Evolutionary conservation across 208 protist genomes (phyloP).

Genomic region (Crithidia bombi): DNA sequence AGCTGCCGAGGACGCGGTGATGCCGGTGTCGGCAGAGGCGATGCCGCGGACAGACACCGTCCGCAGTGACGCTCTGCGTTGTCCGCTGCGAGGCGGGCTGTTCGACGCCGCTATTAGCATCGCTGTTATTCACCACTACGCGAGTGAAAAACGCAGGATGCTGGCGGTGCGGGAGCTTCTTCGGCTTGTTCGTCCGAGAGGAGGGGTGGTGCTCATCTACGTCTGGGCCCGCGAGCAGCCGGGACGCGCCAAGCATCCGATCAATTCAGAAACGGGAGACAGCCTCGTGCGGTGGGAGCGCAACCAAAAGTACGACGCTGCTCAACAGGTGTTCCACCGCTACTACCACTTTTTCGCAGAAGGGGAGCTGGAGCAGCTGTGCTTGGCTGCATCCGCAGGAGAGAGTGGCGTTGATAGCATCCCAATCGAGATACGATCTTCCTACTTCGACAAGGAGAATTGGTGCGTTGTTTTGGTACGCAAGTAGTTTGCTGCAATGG

Average conservation of each 20-base stretch:
- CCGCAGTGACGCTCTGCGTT: constrained; percentile 60
- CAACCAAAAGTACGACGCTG: constrained; percentile 52
- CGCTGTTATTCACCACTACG: constrained; percentile 91
- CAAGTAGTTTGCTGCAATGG: not conserved
- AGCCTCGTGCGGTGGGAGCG: constrained; percentile 72
- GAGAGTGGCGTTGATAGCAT: constrained; percentile 8
- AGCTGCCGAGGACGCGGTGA: constrained; percentile 2
- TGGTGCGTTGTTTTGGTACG: constrained; percentile 80
- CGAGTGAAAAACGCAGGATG: constrained; percentile 54
- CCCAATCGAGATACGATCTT: constrained; percentile 29
- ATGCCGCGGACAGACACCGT: constrained; percentile 65
- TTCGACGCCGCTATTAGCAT: constrained; percentile 89
- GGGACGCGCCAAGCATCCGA: constrained; percentile 20
- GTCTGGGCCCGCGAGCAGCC: constrained; percentile 82
- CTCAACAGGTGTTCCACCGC: constrained; percentile 57
- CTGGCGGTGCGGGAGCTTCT: constrained; percentile 70
- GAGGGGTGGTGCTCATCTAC: constrained; percentile 77
- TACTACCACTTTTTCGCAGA: constrained; percentile 89
- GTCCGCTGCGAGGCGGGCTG: constrained; percentile 61
- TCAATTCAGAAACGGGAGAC: constrained; percentile 59
- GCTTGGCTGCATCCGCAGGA: constrained; percentile 35
- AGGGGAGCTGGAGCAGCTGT: constrained; percentile 78
- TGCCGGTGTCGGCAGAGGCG: constrained; percentile 18
- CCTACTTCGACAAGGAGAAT: constrained; percentile 91
- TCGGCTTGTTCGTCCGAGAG: constrained; percentile 63